Evolutionary conservation across 139 green algal genomes (phyloP), one percentile per base, ranked within the genome.

Genomic region (Chlorella sorokiniana): DNA sequence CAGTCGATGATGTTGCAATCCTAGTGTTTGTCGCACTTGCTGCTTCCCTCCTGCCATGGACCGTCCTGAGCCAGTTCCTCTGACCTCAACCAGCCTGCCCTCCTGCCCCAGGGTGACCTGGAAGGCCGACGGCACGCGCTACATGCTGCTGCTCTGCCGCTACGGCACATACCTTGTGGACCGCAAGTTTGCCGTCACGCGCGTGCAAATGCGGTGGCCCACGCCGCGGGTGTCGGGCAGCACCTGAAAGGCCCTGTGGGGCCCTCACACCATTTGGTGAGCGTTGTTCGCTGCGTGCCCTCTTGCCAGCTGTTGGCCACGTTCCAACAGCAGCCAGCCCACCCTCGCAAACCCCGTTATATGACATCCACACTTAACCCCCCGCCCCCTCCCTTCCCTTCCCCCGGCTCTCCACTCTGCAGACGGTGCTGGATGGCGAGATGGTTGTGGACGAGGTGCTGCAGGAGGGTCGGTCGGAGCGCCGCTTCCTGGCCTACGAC

Each of bases 41-140:
- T n/a, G n/a, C 8, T 69, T 11, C 31, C 75, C 4, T 14, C 54
- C 52, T 78, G 51, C 16, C 37, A 40, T 63, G 11, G 48, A 11
- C 48, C 48, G 14, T 56, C 48, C 48, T 56, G 48, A 11, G 16
- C 48, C 14, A 11, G 16, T 40, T 14, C 14, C 68, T 33, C 38
- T 40, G 31, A 0, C 0, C 31, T 38, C n/a, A n/a, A 7, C 16
- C 42, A 1, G 22, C 22, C 27, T 40, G 29, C 77, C 91, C 87
- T 41, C 97, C 97, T 84, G 1, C 6, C 31, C 45, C 72, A 79
- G 72, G 83, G 93, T 97, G 25, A 97, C 95, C 4, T 99, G 95
- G 96, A 99, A 99, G 85, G 96, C 96, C 11, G 96, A 99, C 82
- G 96, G 96, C 80, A 99, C 96, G 16, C 90, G 96, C 35, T 99